phyloP scores from a whole-genome alignment of 331 rosid species.

The Phaseolus coccineus region DNA sequence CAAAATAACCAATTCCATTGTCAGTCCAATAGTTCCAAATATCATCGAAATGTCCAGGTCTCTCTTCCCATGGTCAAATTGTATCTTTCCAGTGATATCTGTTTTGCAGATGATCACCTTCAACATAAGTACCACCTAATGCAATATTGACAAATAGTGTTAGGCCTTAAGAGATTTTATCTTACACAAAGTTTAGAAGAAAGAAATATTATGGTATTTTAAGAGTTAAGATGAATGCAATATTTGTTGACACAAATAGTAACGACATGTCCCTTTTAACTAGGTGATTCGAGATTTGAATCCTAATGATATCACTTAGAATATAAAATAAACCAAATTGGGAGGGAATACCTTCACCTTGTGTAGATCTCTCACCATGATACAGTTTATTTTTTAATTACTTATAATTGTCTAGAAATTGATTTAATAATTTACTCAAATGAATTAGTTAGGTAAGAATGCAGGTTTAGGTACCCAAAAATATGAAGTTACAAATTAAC shows the following conservation, averaged over 20 bases:
- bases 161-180: not conserved
- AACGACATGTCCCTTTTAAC: too few relatives aligned
- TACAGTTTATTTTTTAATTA: not conserved
- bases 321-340: too few relatives aligned
- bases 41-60: constrained; percentile 79
- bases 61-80: constrained; percentile 70
- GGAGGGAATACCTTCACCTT: too few relatives aligned
- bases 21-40: constrained; percentile 86
- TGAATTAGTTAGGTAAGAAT: not conserved
- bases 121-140: constrained; percentile 71
- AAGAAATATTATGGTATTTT: not conserved
- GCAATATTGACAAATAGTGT: not conserved
- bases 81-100: constrained; percentile 70
- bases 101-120: constrained; percentile 67
- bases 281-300: too few relatives aligned
- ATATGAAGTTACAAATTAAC: not conserved
- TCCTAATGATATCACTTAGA: too few relatives aligned
- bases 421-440: not conserved
- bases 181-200: not conserved
- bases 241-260: too few relatives aligned
- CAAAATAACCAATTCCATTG: constrained; percentile 74
- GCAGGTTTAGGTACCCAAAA: not conserved
- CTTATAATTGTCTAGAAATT: not conserved
- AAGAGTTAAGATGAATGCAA: not conserved
- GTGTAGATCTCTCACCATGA: too few relatives aligned